Conservation (phyloP, 2,329 filamentous ascomycete species). For the Periconia digitata region DNA sequence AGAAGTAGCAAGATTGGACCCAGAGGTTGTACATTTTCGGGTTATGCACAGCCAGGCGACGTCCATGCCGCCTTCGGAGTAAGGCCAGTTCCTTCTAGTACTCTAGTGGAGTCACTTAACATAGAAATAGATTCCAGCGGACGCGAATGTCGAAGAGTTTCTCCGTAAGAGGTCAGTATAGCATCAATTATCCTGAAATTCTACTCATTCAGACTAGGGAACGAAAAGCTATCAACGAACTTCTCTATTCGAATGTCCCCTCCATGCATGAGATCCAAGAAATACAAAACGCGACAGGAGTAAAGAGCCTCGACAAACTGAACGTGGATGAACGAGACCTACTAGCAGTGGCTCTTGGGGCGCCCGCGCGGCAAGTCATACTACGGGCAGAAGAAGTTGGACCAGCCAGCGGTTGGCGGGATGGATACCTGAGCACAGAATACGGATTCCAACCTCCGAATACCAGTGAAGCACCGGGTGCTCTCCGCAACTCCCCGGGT, state of each 20-base stretch:
- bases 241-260: conserved; percentile 27
- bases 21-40: conserved; percentile 27
- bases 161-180: conserved; percentile 23
- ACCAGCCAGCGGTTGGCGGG: conserved; percentile 54
- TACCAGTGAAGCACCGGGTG: conserved; percentile 53
- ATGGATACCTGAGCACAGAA: conserved; percentile 55
- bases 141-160: conserved; percentile 22
- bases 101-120: too few species aligned
- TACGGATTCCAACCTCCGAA: conserved; percentile 57
- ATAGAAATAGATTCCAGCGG: conserved; percentile 17
- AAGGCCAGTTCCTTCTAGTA: too few species aligned
- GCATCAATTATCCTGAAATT: neutral
- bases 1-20: conserved; percentile 18
- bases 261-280: conserved; percentile 29
- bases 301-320: conserved; percentile 53
- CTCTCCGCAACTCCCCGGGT: conserved; percentile 52
- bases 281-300: conserved; percentile 28
- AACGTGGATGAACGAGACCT: conserved; percentile 53
- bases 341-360: conserved; percentile 56
- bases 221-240: conserved; percentile 29
- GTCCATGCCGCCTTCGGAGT: conserved; percentile 26
- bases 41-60: conserved; percentile 25
- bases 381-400: conserved; percentile 57
- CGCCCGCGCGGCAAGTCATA: conserved; percentile 58
- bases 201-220: conserved; percentile 15